Evolutionary conservation across 257 asterid genomes (phyloP).

Genomic region (Solanum dulcamara): DNA sequence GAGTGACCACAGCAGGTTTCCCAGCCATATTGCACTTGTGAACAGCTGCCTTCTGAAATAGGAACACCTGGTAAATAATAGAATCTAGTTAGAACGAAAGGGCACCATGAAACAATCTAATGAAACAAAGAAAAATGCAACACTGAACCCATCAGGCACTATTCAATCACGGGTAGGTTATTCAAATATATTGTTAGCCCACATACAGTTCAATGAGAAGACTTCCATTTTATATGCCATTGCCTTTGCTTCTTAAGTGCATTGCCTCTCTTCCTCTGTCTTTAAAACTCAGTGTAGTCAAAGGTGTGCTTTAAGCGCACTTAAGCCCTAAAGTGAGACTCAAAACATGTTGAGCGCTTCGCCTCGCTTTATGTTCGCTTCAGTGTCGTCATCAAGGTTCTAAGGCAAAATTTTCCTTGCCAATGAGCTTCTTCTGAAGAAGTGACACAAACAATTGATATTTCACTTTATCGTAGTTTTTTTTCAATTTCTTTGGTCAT

Average conservation of each 20-base stretch:
- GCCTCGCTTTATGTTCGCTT: no score
- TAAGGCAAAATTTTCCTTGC: no score
- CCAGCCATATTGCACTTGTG: slow-evolving; percentile 94
- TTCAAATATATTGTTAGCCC: background rate
- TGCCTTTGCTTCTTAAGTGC: background rate
- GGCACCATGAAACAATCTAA: background rate
- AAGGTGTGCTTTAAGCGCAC: no score
- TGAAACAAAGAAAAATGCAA: background rate
- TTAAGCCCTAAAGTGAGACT: no score
- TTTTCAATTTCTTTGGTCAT: no score
- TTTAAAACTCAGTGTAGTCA: no score
- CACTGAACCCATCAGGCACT: background rate
- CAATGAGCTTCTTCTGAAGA: no score
- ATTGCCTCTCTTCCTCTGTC: background rate
- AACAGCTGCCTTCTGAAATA: slow-evolving; percentile 80
- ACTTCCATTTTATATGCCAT: background rate
- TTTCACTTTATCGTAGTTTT: no score
- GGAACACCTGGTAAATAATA: slow-evolving; percentile 55
- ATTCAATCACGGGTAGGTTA: background rate
- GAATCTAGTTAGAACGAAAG: background rate
- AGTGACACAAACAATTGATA: no score
- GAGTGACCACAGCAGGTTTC: slow-evolving; percentile 87
- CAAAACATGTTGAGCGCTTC: no score
- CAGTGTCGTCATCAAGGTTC: no score
- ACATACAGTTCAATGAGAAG: background rate